A percentile compares a stretch with the other conserved stretches of the same genome.
Evolutionary conservation across 306 rosid species (phyloP).

Genomic region (Castanopsis chinensis): DNA sequence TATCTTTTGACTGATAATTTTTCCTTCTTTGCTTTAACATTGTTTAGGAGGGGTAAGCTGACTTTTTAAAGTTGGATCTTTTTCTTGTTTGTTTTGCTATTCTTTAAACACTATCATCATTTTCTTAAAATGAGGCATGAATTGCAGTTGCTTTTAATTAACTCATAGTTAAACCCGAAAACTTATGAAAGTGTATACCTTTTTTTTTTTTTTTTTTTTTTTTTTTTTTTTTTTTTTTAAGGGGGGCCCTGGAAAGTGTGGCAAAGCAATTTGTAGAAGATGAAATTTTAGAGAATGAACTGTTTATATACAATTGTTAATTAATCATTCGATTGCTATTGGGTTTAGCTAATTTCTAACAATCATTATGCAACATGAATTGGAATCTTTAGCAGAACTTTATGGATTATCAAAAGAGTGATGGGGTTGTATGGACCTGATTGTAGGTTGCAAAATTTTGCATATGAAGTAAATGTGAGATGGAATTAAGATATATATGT

Average conservation of each 20-base stretch:
- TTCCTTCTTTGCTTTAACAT: not conserved
- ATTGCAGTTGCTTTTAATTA: too few species aligned
- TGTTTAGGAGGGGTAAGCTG: not conserved
- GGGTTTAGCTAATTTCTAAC: constrained; percentile 12
- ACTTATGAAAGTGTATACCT: too few species aligned
- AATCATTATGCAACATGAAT: not conserved
- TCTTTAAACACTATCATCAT: not conserved
- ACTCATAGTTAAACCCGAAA: too few species aligned
- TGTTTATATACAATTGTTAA: not conserved
- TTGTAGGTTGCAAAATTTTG: too few species aligned
- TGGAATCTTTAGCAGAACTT: not conserved
- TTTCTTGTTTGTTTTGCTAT: not conserved
- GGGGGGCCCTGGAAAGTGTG: too few species aligned
- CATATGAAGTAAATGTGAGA: not conserved
- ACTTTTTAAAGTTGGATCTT: not conserved
- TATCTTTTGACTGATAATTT: not conserved
- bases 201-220: too few species aligned
- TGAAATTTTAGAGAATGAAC: not conserved
- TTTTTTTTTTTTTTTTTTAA: too few species aligned
- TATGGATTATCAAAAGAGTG: not conserved
- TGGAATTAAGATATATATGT: not conserved
- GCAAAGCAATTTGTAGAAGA: too few species aligned
- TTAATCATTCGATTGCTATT: constrained; percentile 14
- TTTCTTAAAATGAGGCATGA: too few species aligned
- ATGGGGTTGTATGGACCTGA: constrained; percentile 1